Evolutionary conservation across 306 rosid species (phyloP).

Genomic region (Dalbergia oliveri): DNA sequence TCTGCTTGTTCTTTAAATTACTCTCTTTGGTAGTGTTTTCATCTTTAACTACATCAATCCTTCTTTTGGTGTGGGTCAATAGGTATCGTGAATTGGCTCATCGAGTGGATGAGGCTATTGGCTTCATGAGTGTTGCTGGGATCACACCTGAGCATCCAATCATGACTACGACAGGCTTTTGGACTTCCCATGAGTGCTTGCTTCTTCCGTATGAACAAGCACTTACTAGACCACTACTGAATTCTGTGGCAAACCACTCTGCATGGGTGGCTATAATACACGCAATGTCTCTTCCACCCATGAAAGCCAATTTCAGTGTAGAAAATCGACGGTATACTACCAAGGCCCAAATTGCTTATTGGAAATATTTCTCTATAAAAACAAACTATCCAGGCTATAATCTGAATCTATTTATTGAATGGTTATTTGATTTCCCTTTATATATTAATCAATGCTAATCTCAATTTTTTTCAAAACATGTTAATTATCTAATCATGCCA

Average conservation of each 20-base stretch:
- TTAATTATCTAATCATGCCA: no score
- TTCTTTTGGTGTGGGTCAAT: conserved; percentile 15
- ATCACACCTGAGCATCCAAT: conserved; percentile 62
- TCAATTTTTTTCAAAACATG: background rate
- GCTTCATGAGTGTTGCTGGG: conserved; percentile 60
- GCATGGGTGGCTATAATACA: no score
- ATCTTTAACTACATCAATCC: background rate
- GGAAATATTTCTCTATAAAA: background rate
- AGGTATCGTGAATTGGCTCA: conserved; percentile 64
- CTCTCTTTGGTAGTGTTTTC: conserved; percentile 14
- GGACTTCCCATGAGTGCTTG: conserved; percentile 70
- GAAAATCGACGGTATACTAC: background rate
- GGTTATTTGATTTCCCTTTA: background rate
- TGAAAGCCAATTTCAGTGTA: background rate
- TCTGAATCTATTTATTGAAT: background rate
- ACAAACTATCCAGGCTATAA: background rate
- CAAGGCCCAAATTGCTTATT: background rate
- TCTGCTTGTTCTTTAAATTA: conserved; percentile 14
- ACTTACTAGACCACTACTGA: no score
- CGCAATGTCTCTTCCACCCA: background rate
- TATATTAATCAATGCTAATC: background rate
- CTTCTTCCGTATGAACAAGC: conserved; percentile 67
- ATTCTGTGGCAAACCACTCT: no score
- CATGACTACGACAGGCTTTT: conserved; percentile 63
- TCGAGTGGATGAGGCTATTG: conserved; percentile 68